Base-by-base conservation (phyloP, 1,284 basidiomycete genomes). In the Ustilago crameri region DNA sequence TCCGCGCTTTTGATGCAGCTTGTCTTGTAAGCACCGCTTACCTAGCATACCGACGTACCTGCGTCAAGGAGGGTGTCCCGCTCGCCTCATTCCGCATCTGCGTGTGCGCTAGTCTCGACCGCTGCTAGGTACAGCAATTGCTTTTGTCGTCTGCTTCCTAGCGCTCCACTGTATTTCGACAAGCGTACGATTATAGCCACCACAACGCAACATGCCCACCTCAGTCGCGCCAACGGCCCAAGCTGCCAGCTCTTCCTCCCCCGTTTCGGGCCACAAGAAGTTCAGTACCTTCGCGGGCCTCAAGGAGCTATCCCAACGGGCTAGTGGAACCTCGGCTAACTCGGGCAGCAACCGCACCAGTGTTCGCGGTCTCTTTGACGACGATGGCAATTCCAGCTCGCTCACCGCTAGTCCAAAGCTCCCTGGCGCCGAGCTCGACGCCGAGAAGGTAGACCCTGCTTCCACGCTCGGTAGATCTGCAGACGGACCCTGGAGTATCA, bases 401-500 rank as follows among this genome's bases (percentile, higher is more conserved):
- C 45, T 53, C 54, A 58, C 38, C 14, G 49, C 50, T 20, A 66
- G 64, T 32, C 55, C 59, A 4, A 51, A 26, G 15, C 14, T 37
- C 23, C 26, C 15, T 2, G 67, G 66, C 38, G 59, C 38, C 3
- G 88, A 88, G 74, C 81, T 87, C 41, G 85, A 84, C 37, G 80
- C 72, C 30, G 85, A 86, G 5, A 85, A 87, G 8, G 79, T 88
- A 50, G 78, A 58, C n/a, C 42, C 50, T 24, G 23, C 61, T 9
- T 30, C 51, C 10, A 43, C 58, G 2, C 51, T 56, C 3, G 52
- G 44, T 26, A 57, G 51, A 17, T 54, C 43, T 22, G 44, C 54
- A 9, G 90, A 90, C 79, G 89, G 88, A 22, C 89, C 87, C 12
- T 91, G 90, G 90, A 88, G 87, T 73, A 87, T 91, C 79, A 90